Conservation (phyloP, 306 rosid species). For the Dalbergia cultrata region DNA sequence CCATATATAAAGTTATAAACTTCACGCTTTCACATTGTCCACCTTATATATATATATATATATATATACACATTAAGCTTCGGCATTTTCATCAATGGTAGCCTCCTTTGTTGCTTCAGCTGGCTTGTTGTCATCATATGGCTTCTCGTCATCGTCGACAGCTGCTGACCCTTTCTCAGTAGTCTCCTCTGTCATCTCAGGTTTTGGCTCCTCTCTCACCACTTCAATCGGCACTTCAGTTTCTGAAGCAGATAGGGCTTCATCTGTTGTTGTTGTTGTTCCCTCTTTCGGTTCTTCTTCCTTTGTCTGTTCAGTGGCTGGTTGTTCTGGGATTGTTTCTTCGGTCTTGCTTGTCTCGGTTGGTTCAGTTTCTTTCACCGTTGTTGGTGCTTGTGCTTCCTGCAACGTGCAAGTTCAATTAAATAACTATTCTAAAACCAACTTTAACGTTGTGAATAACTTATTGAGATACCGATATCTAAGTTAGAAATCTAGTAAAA, state of each 20-base stretch:
- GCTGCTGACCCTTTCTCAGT: too few species aligned
- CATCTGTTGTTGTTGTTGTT: not conserved
- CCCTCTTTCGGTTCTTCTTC: not conserved
- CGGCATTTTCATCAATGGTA: constrained; percentile 47
- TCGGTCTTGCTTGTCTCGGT: constrained; percentile 49
- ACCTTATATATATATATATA: not conserved
- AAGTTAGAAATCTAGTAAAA: not conserved
- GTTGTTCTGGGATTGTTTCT: constrained; percentile 44
- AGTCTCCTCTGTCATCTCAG: not conserved
- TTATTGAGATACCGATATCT: not conserved
- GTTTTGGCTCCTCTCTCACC: constrained; percentile 44
- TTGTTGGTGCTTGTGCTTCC: constrained; percentile 59
- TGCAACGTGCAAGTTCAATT: constrained; percentile 35
- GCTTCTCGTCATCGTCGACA: constrained; percentile 3
- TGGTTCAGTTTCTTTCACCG: constrained; percentile 53
- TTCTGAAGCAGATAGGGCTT: not conserved
- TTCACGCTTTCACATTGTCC: not conserved
- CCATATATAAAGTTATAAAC: not conserved
- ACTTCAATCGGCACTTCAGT: constrained; percentile 46
- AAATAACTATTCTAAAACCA: not conserved
- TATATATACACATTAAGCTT: constrained; percentile 40
- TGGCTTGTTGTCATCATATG: constrained; percentile 44
- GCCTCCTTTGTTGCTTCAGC: constrained; percentile 36
- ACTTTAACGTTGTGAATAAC: not conserved
- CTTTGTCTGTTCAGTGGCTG: constrained; percentile 39